Percentiles rank a stretch among this genome's conserved stretches.
phyloP scores from a whole-genome alignment of 345 rosid genomes.

The Citrus inodora region DNA sequence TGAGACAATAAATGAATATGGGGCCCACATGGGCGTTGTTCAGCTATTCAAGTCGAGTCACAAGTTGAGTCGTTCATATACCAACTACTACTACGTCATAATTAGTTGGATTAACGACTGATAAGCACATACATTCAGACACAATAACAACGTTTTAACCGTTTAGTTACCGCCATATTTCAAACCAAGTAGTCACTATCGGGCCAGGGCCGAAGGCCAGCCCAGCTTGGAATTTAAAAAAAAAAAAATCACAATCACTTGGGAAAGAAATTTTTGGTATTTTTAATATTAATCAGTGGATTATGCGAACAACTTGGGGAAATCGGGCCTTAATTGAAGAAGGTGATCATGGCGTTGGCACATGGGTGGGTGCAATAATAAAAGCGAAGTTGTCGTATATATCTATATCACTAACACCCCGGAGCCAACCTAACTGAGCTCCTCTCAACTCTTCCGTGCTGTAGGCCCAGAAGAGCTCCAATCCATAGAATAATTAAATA shows the following conservation, averaged over 20 bases:
- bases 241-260: background rate
- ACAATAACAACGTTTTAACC: constrained; percentile 25
- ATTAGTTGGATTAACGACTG: constrained; percentile 2
- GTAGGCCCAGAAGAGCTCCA: no score
- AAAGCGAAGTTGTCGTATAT: background rate
- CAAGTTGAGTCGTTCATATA: background rate
- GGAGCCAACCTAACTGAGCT: background rate
- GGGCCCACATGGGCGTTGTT: constrained; percentile 29
- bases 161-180: constrained; percentile 29
- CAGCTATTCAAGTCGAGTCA: constrained; percentile 19
- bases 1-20: constrained; percentile 13
- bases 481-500: no score
- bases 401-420: background rate
- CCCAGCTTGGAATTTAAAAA: background rate
- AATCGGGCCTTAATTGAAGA: background rate
- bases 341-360: background rate
- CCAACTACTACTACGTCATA: background rate
- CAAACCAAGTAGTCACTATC: background rate
- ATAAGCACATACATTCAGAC: constrained; percentile 17
- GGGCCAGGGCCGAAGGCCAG: background rate
- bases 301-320: background rate
- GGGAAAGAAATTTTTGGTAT: background rate
- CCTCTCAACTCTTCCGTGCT: background rate
- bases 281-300: background rate
- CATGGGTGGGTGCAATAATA: background rate